Base-by-base conservation (phyloP, 164 flowering plant species). In the Umbellularia californica region DNA sequence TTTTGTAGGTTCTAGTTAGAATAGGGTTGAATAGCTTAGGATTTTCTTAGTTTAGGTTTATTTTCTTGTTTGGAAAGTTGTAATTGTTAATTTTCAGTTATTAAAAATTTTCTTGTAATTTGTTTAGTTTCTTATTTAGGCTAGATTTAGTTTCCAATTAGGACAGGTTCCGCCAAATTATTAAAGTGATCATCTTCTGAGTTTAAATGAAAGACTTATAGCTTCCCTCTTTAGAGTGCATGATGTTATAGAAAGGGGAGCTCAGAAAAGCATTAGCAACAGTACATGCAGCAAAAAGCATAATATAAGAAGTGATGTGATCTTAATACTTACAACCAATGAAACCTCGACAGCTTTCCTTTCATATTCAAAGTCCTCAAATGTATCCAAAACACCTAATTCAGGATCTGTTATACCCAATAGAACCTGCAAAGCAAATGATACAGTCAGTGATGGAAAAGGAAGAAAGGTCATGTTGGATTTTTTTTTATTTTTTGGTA, bases 291-390 rank as follows among this genome's bases (percentile, higher is more conserved):
- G 66, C n/a, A 5, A 7, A 17, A 15, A 64, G n/a, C 13, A 20
- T 19, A 27, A 58, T 71, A 12, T 71, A 20, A 71, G 62, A 3
- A 50, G n/a, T 71, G 35, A 65, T 22, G 52, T 52, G 66, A 63
- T 75, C 55, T 12, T 15, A 33, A 52, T 52, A 75, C 83, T 84
- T 82, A 94, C 98, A 81, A 52, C 67, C 72, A 87, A 74, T 2
- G 81, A 77, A 60, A 92, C 84, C 65, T 91, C 86, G 55, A 91
- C 89, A 70, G 75, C 35, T 25, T 65, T 70, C 79, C 97, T 88
- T 79, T 86, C 89, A 73, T 94, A 94, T 79, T 92, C 97, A 63
- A 77, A 88, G 79, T 90, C 98, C 83, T 94, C 97, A 84, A 94
- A 90, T 65, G 30, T 47, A 81, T 94, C 98, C 69, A 94, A 75